These are phyloP conservation scores for Orbilia oligospora DNA, from an alignment of 2,329 filamentous ascomycete genomes.

Conservation along the genomic window DNA sequence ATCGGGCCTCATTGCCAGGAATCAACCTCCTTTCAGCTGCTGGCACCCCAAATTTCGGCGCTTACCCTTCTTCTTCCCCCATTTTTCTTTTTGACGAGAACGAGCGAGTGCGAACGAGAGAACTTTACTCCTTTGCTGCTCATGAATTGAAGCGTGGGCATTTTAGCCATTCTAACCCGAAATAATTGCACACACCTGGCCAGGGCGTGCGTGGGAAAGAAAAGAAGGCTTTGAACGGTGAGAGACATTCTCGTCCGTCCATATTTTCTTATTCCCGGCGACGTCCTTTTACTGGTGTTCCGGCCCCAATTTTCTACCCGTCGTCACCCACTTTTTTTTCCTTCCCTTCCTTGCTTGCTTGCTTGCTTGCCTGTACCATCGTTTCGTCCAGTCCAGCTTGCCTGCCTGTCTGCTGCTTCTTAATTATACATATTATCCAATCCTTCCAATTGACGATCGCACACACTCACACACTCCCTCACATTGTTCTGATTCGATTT, in stretches of 20 bases:
- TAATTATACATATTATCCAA: conserved; percentile 9
- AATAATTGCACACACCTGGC: conserved; percentile 50
- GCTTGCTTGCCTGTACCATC: conserved; percentile 1
- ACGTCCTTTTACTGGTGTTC: conserved; percentile 27
- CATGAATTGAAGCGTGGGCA: conserved; percentile 38
- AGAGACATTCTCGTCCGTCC: conserved; percentile 46
- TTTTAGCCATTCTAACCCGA: conserved; percentile 60
- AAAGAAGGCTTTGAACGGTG: conserved; percentile 47
- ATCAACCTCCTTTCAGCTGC: conserved; percentile 60
- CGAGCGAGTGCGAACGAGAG: conserved; percentile 53
- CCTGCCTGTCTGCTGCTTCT: conserved; percentile 9
- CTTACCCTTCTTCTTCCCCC: conserved; percentile 39
- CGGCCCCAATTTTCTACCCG: conserved; percentile 53
- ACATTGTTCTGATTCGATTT: background rate
- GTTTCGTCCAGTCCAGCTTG: conserved; percentile 9
- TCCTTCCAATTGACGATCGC: conserved; percentile 15
- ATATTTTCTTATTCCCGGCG: conserved; percentile 34
- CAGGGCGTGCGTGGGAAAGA: conserved; percentile 35
- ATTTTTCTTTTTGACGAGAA: conserved; percentile 30
- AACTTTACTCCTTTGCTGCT: conserved; percentile 51
- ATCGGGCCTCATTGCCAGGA: conserved; percentile 59
- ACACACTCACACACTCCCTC: conserved; percentile 5
- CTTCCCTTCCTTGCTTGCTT: conserved; percentile 31
- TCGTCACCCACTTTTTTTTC: conserved; percentile 52
- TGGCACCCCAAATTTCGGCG: conserved; percentile 60